These are phyloP conservation scores for Colletotrichum sp. DNA, from an alignment of 2,329 filamentous ascomycete species.

Conservation along the genomic window DNA sequence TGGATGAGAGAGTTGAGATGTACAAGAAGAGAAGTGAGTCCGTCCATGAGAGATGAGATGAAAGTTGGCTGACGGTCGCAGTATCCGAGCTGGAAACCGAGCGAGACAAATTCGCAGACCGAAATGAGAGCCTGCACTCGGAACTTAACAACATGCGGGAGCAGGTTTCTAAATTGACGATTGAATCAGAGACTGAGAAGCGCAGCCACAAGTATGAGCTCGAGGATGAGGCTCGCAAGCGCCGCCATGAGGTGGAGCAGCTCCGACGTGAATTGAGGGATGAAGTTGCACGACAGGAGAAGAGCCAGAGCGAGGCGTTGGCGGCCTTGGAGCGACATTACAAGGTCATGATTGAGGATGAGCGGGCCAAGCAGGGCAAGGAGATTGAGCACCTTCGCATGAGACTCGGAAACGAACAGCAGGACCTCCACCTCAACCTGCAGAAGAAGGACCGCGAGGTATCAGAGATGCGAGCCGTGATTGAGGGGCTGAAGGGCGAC, in stretches of 20 bases:
- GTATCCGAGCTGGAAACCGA: conserved; percentile 55
- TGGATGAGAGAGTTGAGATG: conserved; percentile 76
- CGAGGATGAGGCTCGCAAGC: conserved; percentile 58
- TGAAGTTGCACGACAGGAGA: conserved; percentile 63
- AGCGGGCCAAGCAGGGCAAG: conserved; percentile 60
- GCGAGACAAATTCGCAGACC: conserved; percentile 49
- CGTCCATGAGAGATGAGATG: not conserved
- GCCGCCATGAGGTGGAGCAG: conserved; percentile 62
- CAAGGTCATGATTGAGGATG: conserved; percentile 69
- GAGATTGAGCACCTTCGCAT: conserved; percentile 70
- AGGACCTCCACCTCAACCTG: conserved; percentile 52
- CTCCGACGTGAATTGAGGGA: conserved; percentile 54
- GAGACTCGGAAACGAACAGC: conserved; percentile 55
- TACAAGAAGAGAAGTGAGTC: conserved; percentile 77
- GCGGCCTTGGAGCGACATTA: conserved; percentile 67
- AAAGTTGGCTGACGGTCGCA: conserved; percentile 29
- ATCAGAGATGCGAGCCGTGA: conserved; percentile 49
- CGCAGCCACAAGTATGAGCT: conserved; percentile 53
- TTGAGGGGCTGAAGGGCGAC: conserved; percentile 52
- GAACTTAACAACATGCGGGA: conserved; percentile 60
- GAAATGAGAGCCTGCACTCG: conserved; percentile 59
- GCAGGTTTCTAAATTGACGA: conserved; percentile 42
- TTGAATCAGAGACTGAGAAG: conserved; percentile 47
- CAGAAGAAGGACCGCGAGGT: conserved; percentile 61
- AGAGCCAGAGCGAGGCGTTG: conserved; percentile 71